Evolutionary conservation across 1,284 basidiomycete species (phyloP), one percentile per base, ranked within the genome.

Genomic region (Pseudozyma thailandica): DNA sequence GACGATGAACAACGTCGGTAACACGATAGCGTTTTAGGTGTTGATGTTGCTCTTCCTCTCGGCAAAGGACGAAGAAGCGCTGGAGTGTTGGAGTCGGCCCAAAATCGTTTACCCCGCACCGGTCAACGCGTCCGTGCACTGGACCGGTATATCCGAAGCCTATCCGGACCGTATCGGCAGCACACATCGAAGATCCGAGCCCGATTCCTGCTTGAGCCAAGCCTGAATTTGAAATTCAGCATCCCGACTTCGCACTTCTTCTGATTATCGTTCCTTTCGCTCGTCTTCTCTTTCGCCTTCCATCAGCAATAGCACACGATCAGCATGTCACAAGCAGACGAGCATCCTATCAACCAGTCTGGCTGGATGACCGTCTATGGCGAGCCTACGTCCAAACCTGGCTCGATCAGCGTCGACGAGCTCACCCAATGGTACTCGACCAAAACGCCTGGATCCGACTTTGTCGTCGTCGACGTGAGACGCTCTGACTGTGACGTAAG

Each of bases 401-500:
- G 69, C 21, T 43, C 49, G 9, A 63, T 72, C 53, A 66, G 53
- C 47, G 61, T 64, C 45, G 68, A 71, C 28, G 61, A 71, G 43
- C 60, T 71, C 37, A 61, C 56, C 16, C 47, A 43, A 18, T 71
- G 68, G 68, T 64, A 50, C 20, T 13, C 31, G 26, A 37, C 54
- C 44, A 62, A 70, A 47, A 53, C 53, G 4, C 54, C 64, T 1
- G 74, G 71, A 16, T 58, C 48, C 30, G 66, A 74, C 51, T 78
- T 72, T 52, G 49, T 75, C 31, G 64, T 78, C 20, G 51, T 78
- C 28, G 76, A 78, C 44, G 76, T 78, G 23, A 41, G 76, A 18
- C 54, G 76, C 25, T 63, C 74, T 4, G 76, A 78, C 30, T 76
- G 74, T 51, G 64, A 72, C 10, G 76, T 78, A 28, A 53, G 60